Conservation (phyloP, 2,329 filamentous ascomycete genomes). For the Claviceps maximensis region DNA sequence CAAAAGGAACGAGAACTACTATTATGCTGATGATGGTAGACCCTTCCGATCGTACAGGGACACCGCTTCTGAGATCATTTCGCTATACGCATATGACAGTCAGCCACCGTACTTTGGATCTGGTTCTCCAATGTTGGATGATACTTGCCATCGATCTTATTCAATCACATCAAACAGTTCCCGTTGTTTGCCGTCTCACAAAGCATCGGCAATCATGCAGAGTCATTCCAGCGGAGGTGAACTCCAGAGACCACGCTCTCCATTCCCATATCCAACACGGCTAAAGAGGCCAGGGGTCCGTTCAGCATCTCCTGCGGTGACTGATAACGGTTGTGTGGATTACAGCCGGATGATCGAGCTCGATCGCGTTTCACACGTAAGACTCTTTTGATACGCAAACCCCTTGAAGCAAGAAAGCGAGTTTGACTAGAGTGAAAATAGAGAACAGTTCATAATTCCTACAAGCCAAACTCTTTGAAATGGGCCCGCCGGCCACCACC, state of each 20-base stretch:
- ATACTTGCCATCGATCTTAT: constrained; percentile 36
- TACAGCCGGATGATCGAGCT: constrained; percentile 38
- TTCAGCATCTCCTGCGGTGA: constrained; percentile 35
- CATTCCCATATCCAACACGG: constrained; percentile 45
- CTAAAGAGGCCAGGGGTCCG: constrained; percentile 40
- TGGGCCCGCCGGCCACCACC: constrained; percentile 24
- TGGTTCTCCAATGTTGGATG: constrained; percentile 29
- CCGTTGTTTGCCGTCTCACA: constrained; percentile 30
- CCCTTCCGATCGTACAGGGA: constrained; percentile 37
- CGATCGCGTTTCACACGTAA: constrained; percentile 33
- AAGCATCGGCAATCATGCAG: constrained; percentile 33
- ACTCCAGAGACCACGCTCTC: constrained; percentile 41
- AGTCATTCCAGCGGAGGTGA: constrained; percentile 29
- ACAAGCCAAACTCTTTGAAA: constrained; percentile 24
- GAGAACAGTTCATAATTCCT: constrained; percentile 31
- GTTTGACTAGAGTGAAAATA: constrained; percentile 14
- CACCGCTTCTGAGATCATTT: constrained; percentile 40
- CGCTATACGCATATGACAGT: constrained; percentile 40
- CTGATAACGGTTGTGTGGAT: constrained; percentile 33
- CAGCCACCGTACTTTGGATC: constrained; percentile 30
- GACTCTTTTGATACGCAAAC: constrained; percentile 8
- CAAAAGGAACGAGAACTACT: constrained; percentile 19
- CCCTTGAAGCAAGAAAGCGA: background rate
- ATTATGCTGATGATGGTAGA: constrained; percentile 27
- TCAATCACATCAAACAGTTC: constrained; percentile 42